Conservation (phyloP, 2,329 filamentous ascomycete genomes). For the Cladosporium colombiae region DNA sequence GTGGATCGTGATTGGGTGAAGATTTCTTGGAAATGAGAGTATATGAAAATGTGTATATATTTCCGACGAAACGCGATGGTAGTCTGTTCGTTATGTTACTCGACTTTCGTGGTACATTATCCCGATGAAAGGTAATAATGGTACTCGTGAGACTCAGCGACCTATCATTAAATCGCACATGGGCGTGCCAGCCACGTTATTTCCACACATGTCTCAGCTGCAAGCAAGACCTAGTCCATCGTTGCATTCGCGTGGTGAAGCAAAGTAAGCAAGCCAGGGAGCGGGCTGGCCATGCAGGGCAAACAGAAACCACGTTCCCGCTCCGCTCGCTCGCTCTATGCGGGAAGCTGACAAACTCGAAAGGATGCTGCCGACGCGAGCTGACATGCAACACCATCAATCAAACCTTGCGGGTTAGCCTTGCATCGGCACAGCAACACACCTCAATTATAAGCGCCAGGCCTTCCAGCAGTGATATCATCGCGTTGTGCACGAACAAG, state of each 20-base stretch:
- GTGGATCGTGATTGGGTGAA: neutral
- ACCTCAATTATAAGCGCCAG: neutral
- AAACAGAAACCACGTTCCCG: neutral
- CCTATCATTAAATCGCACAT: neutral
- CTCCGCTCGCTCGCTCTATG: neutral
- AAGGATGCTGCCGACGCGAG: neutral
- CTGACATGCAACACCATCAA: neutral
- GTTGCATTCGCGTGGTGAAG: neutral
- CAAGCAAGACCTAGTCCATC: neutral
- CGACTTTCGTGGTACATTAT: neutral
- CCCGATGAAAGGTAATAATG: neutral
- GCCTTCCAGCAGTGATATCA: neutral
- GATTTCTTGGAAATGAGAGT: neutral
- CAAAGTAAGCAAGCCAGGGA: neutral
- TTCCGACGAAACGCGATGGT: neutral
- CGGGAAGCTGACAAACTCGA: neutral
- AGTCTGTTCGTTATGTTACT: neutral
- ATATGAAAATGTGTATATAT: neutral
- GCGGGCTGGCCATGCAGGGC: neutral
- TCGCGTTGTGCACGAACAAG: neutral
- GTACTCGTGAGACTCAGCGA: neutral
- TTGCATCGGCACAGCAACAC: neutral
- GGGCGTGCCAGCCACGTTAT: constrained; percentile 5
- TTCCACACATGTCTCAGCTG: constrained; percentile 2
- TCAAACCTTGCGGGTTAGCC: neutral